Base-by-base conservation (phyloP, 805 yeast species). In the Helenozyma baotianmanensis region DNA sequence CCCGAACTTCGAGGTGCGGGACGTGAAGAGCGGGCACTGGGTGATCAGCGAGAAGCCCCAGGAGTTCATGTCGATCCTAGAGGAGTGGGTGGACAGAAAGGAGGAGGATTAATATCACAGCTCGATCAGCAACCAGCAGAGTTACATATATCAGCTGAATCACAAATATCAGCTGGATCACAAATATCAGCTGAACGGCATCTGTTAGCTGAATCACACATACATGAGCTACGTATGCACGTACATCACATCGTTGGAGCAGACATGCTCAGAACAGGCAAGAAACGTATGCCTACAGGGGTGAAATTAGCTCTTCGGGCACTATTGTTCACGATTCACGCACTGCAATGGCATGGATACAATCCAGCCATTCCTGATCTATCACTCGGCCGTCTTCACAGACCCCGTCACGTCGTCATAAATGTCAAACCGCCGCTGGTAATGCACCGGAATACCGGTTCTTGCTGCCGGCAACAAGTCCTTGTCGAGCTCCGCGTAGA, bases 11-110 rank as follows among this genome's bases (percentile, higher is more conserved):
- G 83, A 77, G 39, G 60, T 84, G 10, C 66, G 74, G 27, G 95
- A 83, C 50, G 64, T 92, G 15, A 80, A 85, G 13, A 76, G 89
- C 0, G 96, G 96, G 2, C 98, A 90, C 57, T 90, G 97, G 96
- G 74, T 89, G 11, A 86, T 86, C 43, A 76, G 86, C 25, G 97
- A 90, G 51, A 81, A 82, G 45, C 96, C 97, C 1, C 47, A 64
- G 6, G 94, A 81, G 50, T 87, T 90, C 42, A 64, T 85, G 15
- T 74, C 68, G 3, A 59, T 62, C 6, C 76, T 84, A 11, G 68
- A 66, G 18, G 82, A 80, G 18, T 89, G 78, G 60, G 67, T 86
- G 5, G 77, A 75, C 36, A 53, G 63, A 30, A 56, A 60, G 32
- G 73, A 67, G 40, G 72, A 67, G 30, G 44, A 41, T n/a, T 21